A percentile compares a stretch with the other conserved stretches of the same genome.
Conservation (phyloP, 805 yeast genomes). For the Candida odintsovae region DNA sequence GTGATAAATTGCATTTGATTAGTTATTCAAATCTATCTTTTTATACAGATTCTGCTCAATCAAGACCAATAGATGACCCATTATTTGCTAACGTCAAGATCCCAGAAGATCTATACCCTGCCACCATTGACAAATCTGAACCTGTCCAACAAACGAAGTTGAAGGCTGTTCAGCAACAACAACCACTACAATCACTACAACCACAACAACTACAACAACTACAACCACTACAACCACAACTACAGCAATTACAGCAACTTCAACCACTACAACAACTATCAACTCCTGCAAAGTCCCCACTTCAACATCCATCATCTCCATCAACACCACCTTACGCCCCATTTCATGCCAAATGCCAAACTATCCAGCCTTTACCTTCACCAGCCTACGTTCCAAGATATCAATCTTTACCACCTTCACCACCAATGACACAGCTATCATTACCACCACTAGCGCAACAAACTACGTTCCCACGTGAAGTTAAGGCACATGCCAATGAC, state of each 20-base stretch:
- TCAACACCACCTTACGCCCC: neutral
- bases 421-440: neutral
- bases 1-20: slow-evolving; percentile 54
- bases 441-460: neutral
- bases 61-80: slow-evolving; percentile 42
- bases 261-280: no score
- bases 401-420: neutral
- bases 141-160: neutral
- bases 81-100: slow-evolving; percentile 23
- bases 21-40: slow-evolving; percentile 35
- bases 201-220: neutral
- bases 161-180: no score
- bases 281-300: slow-evolving; percentile 2
- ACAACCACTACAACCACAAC: neutral
- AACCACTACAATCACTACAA: no score
- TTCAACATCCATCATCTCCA: neutral
- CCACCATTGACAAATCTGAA: neutral
- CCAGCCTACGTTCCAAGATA: neutral
- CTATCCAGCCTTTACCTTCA: neutral
- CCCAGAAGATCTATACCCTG: slow-evolving; percentile 33
- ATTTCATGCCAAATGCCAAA: neutral
- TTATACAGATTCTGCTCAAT: slow-evolving; percentile 4
- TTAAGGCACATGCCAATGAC: neutral
- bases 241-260: no score
- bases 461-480: neutral